Base-by-base conservation (phyloP, 257 asterid species). In the Solanum paucissectum region DNA sequence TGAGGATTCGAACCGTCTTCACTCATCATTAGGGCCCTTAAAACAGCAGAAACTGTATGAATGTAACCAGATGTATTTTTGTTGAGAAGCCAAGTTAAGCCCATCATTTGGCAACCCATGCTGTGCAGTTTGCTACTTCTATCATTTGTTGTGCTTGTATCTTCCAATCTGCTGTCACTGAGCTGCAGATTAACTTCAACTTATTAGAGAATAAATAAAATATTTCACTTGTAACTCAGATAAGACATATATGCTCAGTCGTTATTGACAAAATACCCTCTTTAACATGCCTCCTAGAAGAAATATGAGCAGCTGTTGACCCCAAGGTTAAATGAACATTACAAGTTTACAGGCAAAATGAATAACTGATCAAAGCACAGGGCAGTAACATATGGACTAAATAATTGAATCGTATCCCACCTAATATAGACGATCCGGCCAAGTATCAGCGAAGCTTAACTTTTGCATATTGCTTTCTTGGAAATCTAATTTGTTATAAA, bases 11-110 rank as follows among this genome's bases (percentile, higher is more conserved):
- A 96, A 9, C 96, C 96, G 83, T 93, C 98, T n/a, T 97, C 92
- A 73, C 99, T 95, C 93, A 95, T 95, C 98, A 97, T 94, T 87
- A 97, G 87, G 88, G 99, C 98, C 87, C 99, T 95, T 87, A 97
- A 68, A 18, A 95, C 99, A 12, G 99, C 98, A 18, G 99, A 97
- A 84, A 97, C 99, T 2, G 98, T 97, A 20, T 98, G 99, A 69
- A 97, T 97, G 93, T 93, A 95, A 55, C 98, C 96, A 89, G 99
- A 93, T 90, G 96, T 95, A 97, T 97, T 97, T 23, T 97, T 95
- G 16, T 98, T 98, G 66, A 97, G 91, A 12, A 97, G 96, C 99
- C 99, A 97, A 92, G 99, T 97, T 92, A 97, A 94, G 83, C 99
- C 99, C 99, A 97, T 95, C 66, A 97, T 94, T 91, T 96, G 96